Percentiles rank a stretch among this genome's conserved stretches.
phyloP scores from a whole-genome alignment of 1,139 yeast genomes.

The Waltiozyma sp. region DNA sequence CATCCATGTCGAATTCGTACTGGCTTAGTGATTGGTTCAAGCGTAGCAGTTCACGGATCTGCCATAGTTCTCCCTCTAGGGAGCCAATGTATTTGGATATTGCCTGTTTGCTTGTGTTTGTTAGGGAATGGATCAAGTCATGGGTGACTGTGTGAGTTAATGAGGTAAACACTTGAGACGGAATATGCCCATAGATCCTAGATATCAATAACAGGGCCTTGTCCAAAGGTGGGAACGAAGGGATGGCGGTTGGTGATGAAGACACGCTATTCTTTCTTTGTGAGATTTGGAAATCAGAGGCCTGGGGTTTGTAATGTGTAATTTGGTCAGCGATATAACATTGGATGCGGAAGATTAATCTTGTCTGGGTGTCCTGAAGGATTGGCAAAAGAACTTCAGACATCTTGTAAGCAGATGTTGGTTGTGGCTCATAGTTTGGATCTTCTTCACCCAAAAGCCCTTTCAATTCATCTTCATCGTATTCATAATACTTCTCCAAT shows the following conservation, averaged over 20 bases:
- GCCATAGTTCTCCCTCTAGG: conserved; percentile 32
- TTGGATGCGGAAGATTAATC: conserved; percentile 72
- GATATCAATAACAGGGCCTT: conserved; percentile 63
- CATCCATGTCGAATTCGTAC: conserved; percentile 51
- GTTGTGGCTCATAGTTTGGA: neutral
- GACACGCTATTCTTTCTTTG: conserved; percentile 25
- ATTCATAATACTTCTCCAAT: conserved; percentile 57
- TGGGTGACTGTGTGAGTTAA: conserved; percentile 83
- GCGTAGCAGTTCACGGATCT: conserved; percentile 61
- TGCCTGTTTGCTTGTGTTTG: neutral
- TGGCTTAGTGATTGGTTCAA: conserved; percentile 61
- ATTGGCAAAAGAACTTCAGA: conserved; percentile 39
- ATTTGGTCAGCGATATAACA: conserved; percentile 59
- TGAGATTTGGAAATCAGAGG: conserved; percentile 53
- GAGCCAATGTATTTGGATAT: neutral
- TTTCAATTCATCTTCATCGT: conserved; percentile 36
- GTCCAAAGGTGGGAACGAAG: conserved; percentile 46
- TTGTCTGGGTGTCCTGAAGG: conserved; percentile 63
- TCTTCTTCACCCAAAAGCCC: conserved; percentile 6
- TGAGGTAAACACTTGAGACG: conserved; percentile 73
- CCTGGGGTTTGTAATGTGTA: conserved; percentile 52
- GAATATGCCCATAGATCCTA: conserved; percentile 69
- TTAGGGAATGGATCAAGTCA: conserved; percentile 46
- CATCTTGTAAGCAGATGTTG: neutral
- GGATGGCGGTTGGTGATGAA: conserved; percentile 13